Base-by-base conservation (phyloP, 345 rosid species). In the Sonneratia alba region DNA sequence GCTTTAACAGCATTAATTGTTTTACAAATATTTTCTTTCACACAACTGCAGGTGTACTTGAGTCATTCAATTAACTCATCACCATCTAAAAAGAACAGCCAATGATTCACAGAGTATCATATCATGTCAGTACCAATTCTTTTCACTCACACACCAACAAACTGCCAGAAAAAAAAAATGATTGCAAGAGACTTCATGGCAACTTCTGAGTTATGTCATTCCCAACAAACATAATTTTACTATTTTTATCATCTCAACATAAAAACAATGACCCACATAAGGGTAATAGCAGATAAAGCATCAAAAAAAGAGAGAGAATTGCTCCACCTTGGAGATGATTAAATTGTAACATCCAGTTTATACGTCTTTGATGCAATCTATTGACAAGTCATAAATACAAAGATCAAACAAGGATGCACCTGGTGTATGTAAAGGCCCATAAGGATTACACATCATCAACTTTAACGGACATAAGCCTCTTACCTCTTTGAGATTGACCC, bases 401-500 rank as follows among this genome's bases (percentile, higher is more conserved):
- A 22, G 34, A 22, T 22, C 51, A 57, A 22, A 22, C 63, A 57
- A 57, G 34, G 63, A 57, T 22, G n/a, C 59, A 18, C 22, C 6
- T 3, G 9, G 22, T 2, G 18, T 53, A 53, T n/a, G 13, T 22
- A 57, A 7, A 9, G 21, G 11, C 6, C n/a, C 32, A n/a, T 6
- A 8, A 7, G 34, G 11, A n/a, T 4, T 22, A 7, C 4, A 7
- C 24, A n/a, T 6, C 9, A 10, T 22, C 34, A n/a, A 22, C 27
- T 57, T 57, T 11, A 57, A 57, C n/a, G n/a, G 65, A 36, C 57
- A 18, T 53, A 68, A 48, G n/a, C 53, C 56, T 69, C 64, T 77
- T 88, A 92, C 99, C 97, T 95, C 98, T 87, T 92, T 92, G 75
- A 92, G 98, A 85, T 95, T 86, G 78, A 95, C 98, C 98, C 96